These are phyloP conservation scores for Bipolaris zeicola DNA, from an alignment of 2,329 filamentous ascomycete genomes.

Conservation along the genomic window DNA sequence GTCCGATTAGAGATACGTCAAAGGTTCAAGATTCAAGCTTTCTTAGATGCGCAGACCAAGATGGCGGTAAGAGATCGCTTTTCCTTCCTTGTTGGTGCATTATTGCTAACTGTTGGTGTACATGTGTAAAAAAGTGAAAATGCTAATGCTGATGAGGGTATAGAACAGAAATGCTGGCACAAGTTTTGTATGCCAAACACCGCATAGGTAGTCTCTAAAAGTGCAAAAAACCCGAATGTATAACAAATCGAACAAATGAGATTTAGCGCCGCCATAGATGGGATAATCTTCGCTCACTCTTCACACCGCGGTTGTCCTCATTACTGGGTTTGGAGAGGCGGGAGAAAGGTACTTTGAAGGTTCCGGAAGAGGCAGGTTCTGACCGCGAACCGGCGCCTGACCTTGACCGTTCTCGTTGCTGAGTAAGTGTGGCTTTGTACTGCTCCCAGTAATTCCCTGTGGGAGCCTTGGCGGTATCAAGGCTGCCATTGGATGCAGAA, in stretches of 20 bases:
- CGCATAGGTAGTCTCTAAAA: neutral
- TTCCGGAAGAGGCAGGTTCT: slow-evolving; percentile 1
- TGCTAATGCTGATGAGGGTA: slow-evolving; percentile 20
- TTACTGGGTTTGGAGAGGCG: slow-evolving; percentile 6
- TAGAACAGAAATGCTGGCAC: slow-evolving; percentile 18
- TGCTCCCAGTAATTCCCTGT: slow-evolving; percentile 20
- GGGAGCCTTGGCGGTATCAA: slow-evolving; percentile 5
- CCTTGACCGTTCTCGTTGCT: slow-evolving; percentile 11
- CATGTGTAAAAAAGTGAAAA: neutral
- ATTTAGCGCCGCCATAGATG: slow-evolving; percentile 18
- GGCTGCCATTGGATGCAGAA: neutral
- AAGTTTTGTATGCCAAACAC: slow-evolving; percentile 4
- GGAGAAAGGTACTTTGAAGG: slow-evolving; percentile 15
- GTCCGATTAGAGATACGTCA: neutral
- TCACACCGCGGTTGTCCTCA: slow-evolving; percentile 13
- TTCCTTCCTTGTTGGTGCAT: neutral
- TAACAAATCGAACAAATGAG: neutral
- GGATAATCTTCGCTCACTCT: slow-evolving; percentile 21
- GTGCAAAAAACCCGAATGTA: neutral
- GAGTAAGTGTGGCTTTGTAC: slow-evolving; percentile 18
- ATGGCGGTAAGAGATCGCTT: neutral
- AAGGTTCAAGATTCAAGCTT: neutral
- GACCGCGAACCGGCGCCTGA: neutral
- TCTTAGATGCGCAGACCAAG: neutral
- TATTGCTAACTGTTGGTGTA: neutral